Evolutionary conservation across 371 early-diverging fungal species (phyloP), one percentile per base, ranked within the genome.

Genomic region (Capillidium heterosporum): DNA sequence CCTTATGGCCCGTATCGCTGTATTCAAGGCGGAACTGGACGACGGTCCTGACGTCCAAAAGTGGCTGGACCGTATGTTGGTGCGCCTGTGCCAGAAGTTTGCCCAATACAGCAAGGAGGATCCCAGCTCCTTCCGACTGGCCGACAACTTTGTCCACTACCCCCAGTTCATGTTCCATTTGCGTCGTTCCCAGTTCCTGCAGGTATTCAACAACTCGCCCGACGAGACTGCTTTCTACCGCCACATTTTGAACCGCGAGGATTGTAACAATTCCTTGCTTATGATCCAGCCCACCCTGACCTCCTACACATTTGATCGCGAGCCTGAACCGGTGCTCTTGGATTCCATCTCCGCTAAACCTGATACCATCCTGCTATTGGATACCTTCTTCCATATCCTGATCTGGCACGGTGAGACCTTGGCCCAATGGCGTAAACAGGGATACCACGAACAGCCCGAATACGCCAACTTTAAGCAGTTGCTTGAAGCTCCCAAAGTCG

Each of bases 101-200:
- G 98, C 92, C 5, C 91, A 89, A 53, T 99, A 88, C 67, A 80
- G 90, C 32, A 94, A 91, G 69, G 99, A 97, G 49, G 97, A 95
- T 60, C 91, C 96, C 11, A 74, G 76, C 29, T 86, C 89, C 26
- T 89, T 99, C 78, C 79, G 85, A n/a, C 74, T 99, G 35, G 76
- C 87, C 0, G 85, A 85, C 46, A 91, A 89, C 70, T 99, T 99
- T 67, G 84, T 90, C 1, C 95, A 95, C 63, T 99, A 96, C 69
- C 98, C 99, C 27, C 98, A 99, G 71, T 99, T 99, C 67, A 98
- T 99, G 96, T 99, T 96, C 82, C 98, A 99, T 64, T 74, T 99
- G 59, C 78, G 99, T 59, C 77, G 99, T 47, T 85, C 85, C 60
- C 96, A 98, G 67, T 95, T 99, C 71, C 75, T 99, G 65, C 99